Conservation (phyloP, 2,329 filamentous ascomycete genomes). For the Berkeleyomyces basicola region DNA sequence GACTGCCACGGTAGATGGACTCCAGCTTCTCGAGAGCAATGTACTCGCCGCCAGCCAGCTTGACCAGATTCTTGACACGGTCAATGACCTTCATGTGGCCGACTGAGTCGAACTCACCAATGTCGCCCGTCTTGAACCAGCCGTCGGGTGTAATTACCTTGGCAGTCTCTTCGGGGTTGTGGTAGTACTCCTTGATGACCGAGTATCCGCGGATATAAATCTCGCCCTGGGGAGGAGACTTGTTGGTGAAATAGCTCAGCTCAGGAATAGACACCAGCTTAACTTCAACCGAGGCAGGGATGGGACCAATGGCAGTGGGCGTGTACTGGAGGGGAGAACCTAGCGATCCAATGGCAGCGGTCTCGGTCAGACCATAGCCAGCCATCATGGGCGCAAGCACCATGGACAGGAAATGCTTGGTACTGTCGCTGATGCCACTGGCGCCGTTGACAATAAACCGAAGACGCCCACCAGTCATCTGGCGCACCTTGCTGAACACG, state of each 20-base stretch:
- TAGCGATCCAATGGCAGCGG: conserved; percentile 65
- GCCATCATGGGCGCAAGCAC: conserved; percentile 86
- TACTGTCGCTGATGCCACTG: conserved; percentile 75
- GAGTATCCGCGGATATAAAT: conserved; percentile 71
- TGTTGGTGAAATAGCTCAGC: conserved; percentile 64
- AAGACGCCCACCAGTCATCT: conserved; percentile 73
- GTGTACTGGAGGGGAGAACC: conserved; percentile 78
- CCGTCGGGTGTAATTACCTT: conserved; percentile 65
- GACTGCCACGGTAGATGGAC: conserved; percentile 66
- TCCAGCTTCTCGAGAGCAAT: conserved; percentile 94
- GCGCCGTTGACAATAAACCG: conserved; percentile 90
- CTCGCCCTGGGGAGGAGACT: conserved; percentile 72
- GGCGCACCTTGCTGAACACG: conserved; percentile 83
- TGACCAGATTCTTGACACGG: conserved; percentile 95
- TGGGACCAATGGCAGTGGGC: conserved; percentile 56
- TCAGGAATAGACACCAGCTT: conserved; percentile 87
- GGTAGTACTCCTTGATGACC: conserved; percentile 63
- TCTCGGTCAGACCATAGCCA: conserved; percentile 92
- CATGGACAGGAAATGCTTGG: conserved; percentile 79
- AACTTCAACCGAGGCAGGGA: conserved; percentile 62
- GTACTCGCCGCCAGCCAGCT: conserved; percentile 90
- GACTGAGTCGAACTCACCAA: conserved; percentile 68
- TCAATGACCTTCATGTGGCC: conserved; percentile 82
- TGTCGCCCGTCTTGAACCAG: conserved; percentile 96
- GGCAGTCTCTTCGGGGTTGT: conserved; percentile 72